phyloP scores from a whole-genome alignment of 257 asterid species.

The Marsdenia floribunda region DNA sequence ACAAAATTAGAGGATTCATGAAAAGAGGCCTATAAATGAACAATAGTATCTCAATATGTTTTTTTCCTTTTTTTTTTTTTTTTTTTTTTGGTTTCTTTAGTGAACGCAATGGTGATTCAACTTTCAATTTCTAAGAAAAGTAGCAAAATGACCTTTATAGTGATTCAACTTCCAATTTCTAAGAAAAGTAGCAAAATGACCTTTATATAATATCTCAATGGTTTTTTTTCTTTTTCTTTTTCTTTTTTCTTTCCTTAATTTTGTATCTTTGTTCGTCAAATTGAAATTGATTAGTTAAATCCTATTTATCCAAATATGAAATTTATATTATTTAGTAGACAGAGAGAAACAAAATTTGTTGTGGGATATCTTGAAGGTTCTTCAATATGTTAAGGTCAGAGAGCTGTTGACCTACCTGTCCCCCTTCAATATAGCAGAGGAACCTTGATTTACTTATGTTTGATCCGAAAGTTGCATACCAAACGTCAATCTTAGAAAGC shows the following conservation, averaged over 20 bases:
- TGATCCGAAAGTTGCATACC: slow-evolving; percentile 93
- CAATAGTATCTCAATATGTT: neutral
- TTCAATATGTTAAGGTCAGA: neutral
- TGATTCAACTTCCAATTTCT: neutral
- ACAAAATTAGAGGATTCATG: neutral
- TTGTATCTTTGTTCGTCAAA: too few species aligned
- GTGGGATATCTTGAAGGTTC: neutral
- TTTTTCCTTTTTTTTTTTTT: neutral
- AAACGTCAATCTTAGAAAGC: slow-evolving; percentile 52
- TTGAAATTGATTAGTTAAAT: neutral
- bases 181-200: neutral
- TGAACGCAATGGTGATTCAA: neutral
- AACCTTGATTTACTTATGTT: slow-evolving; percentile 69
- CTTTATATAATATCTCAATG: neutral
- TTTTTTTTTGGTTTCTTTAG: neutral
- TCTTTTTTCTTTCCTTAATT: too few species aligned
- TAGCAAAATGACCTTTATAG: neutral
- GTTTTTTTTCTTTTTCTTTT: too few species aligned
- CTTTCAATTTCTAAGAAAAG: neutral
- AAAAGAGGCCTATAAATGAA: too few species aligned
- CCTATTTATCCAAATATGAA: neutral
- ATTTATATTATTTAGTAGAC: neutral
- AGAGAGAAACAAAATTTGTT: neutral
- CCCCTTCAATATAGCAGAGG: slow-evolving; percentile 82
- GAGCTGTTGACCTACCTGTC: slow-evolving; percentile 49